These are phyloP conservation scores for Wickerhamomyces canadensis DNA, from an alignment of 805 yeast species.

Conservation along the genomic window DNA sequence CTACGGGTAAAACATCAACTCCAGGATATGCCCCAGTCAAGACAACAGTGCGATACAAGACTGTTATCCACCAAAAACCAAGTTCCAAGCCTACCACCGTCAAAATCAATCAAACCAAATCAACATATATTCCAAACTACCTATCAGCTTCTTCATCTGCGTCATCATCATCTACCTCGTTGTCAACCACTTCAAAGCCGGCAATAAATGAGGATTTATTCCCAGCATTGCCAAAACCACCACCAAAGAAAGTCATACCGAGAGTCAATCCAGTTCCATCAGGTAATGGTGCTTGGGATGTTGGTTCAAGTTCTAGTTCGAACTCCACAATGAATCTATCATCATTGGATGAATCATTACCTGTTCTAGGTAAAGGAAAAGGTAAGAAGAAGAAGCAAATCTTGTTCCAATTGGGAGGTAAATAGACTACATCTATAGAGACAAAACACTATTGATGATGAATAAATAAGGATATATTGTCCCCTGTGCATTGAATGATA, in stretches of 20 bases:
- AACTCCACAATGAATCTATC: constrained; percentile 18
- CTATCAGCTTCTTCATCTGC: constrained; percentile 17
- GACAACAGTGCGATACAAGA: constrained; percentile 17
- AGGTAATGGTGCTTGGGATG: constrained; percentile 33
- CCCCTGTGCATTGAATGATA: not conserved
- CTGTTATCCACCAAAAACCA: constrained; percentile 6
- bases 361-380: constrained; percentile 24
- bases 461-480: not conserved
- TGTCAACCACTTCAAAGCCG: constrained; percentile 15
- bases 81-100: constrained; percentile 6
- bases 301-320: constrained; percentile 3
- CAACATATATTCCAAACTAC: constrained; percentile 26
- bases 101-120: constrained; percentile 10
- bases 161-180: constrained; percentile 14
- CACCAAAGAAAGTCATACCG: constrained; percentile 43
- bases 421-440: constrained; percentile 4
- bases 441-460: not conserved
- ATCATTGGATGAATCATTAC: constrained; percentile 16
- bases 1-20: constrained; percentile 8
- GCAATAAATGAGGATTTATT: constrained; percentile 30
- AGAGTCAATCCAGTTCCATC: constrained; percentile 49
- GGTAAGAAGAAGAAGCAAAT: constrained; percentile 48
- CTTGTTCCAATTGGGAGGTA: constrained; percentile 46
- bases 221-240: constrained; percentile 41
- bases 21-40: constrained; percentile 15